phyloP scores from a whole-genome alignment of 768 basidiomycete genomes.

The Phylloporus rhodoxanthus region DNA sequence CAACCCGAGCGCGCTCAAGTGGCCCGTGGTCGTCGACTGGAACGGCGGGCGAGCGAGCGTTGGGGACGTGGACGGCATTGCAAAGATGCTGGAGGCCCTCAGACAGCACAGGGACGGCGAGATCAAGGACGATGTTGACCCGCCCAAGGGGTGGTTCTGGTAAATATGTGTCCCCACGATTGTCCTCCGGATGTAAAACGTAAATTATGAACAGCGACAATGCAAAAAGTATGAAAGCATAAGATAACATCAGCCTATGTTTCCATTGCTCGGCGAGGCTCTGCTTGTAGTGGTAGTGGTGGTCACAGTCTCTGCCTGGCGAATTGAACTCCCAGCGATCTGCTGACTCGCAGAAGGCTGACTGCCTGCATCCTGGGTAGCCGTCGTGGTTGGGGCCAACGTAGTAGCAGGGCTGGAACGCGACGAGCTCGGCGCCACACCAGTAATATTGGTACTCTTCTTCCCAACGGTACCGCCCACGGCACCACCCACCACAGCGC shows the following conservation, averaged over 20 bases:
- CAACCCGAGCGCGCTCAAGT: conserved; percentile 60
- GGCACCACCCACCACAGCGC: conserved; percentile 51
- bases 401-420: neutral
- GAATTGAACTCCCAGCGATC: neutral
- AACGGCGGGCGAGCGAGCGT: conserved; percentile 55
- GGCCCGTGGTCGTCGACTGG: conserved; percentile 83
- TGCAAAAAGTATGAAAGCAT: neutral
- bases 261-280: neutral
- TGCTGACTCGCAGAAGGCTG: neutral
- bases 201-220: neutral
- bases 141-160: conserved; percentile 52
- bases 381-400: neutral
- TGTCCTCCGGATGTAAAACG: neutral
- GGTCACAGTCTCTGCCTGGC: neutral
- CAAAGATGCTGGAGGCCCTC: conserved; percentile 56
- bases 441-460: conserved; percentile 19
- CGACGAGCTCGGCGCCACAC: too few relatives aligned
- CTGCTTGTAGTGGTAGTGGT: neutral
- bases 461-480: conserved; percentile 46
- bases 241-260: neutral
- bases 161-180: conserved; percentile 14
- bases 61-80: conserved; percentile 68
- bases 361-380: neutral
- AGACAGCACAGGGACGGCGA: conserved; percentile 67
- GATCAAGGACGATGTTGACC: conserved; percentile 26